A percentile compares a stretch with the other conserved stretches of the same genome.
Evolutionary conservation across 1,139 yeast genomes (phyloP).

Genomic region (Pichia sp.): DNA sequence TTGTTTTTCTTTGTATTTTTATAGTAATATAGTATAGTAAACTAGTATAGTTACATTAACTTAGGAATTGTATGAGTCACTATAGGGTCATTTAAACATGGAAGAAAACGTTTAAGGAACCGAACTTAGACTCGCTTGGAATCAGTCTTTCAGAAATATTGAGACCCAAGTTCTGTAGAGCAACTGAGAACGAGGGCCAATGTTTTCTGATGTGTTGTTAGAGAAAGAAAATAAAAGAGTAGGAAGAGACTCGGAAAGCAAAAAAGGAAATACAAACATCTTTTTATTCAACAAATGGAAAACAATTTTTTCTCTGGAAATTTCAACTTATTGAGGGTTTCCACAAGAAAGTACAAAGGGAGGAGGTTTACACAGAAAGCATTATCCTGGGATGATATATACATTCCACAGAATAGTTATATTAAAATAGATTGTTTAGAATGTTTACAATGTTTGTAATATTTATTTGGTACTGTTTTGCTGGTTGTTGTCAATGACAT

Average conservation of each 20-base stretch:
- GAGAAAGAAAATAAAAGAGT: background rate
- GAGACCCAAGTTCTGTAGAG: constrained; percentile 20
- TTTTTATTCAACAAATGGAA: background rate
- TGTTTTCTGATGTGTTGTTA: constrained; percentile 15
- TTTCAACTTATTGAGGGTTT: background rate
- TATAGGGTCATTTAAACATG: constrained; percentile 13
- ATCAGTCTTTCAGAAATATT: constrained; percentile 24
- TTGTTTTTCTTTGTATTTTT: background rate
- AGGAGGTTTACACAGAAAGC: background rate
- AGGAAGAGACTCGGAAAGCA: background rate
- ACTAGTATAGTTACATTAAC: background rate
- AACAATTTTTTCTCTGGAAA: background rate
- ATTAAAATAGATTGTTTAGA: too few relatives aligned
- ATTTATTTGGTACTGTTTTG: background rate
- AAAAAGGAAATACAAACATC: background rate
- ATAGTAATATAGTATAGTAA: background rate
- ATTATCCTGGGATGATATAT: background rate
- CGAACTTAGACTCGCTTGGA: constrained; percentile 11
- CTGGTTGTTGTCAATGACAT: constrained; percentile 9
- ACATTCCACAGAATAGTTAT: too few relatives aligned
- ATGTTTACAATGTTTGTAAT: background rate
- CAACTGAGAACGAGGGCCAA: constrained; percentile 10
- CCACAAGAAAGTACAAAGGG: background rate
- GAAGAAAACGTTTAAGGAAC: constrained; percentile 7
- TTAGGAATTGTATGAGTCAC: constrained; percentile 7